Conservation (phyloP, 257 asterid genomes). For the Nicotiana undulata region DNA sequence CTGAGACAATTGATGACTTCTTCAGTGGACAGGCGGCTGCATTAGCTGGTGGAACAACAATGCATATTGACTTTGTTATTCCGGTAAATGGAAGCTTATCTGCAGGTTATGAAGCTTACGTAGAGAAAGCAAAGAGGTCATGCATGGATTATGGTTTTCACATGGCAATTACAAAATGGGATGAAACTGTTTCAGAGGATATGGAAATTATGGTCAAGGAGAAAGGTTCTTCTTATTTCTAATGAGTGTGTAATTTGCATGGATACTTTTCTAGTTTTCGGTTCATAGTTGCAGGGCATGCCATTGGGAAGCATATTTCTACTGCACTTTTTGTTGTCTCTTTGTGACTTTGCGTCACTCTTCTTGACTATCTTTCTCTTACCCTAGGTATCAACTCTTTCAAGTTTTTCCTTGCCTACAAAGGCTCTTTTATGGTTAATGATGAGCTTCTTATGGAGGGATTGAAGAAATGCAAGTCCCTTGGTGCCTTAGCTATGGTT, state of each 20-base stretch:
- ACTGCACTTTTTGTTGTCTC: background rate
- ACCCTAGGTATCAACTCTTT: slow-evolving; percentile 82
- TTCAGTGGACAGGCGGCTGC: slow-evolving; percentile 98
- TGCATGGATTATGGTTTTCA: slow-evolving; percentile 98
- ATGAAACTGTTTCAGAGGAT: slow-evolving; percentile 67
- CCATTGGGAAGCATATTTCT: background rate
- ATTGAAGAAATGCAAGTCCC: slow-evolving; percentile 86
- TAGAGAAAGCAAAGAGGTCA: slow-evolving; percentile 69
- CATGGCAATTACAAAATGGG: slow-evolving; percentile 98
- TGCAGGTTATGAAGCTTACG: slow-evolving; percentile 68
- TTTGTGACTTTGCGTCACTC: background rate
- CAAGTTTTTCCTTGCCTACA: slow-evolving; percentile 87
- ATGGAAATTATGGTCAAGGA: slow-evolving; percentile 96
- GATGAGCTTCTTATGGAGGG: slow-evolving; percentile 90
- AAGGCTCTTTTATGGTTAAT: slow-evolving; percentile 84
- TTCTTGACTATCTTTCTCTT: background rate
- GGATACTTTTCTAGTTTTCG: background rate
- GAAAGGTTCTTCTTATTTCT: slow-evolving; percentile 38
- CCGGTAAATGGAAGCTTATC: slow-evolving; percentile 86
- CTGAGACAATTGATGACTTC: slow-evolving; percentile 76
- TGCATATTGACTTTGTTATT: slow-evolving; percentile 93
- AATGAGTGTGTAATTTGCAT: background rate
- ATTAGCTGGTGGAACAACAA: slow-evolving; percentile 97
- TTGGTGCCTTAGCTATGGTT: slow-evolving; percentile 96
- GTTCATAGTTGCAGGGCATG: background rate